These are phyloP conservation scores for Botrytis hyacinthi DNA, from an alignment of 2,329 filamentous ascomycete species.

Conservation along the genomic window DNA sequence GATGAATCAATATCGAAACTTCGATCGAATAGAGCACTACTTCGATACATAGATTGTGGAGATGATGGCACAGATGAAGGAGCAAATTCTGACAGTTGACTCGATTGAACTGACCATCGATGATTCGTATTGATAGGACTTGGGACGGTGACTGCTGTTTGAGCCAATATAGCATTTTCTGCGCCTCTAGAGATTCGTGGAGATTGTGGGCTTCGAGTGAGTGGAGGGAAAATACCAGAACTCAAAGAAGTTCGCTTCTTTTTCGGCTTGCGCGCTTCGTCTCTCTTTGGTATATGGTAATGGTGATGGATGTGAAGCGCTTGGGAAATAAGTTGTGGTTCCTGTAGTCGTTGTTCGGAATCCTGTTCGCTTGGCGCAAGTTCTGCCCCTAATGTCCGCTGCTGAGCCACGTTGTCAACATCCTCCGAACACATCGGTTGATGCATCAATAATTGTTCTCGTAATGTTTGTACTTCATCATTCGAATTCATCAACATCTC, in stretches of 20 bases:
- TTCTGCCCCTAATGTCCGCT: slow-evolving; percentile 67
- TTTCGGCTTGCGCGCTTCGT: slow-evolving; percentile 61
- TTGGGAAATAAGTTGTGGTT: slow-evolving; percentile 52
- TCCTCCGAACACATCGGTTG: slow-evolving; percentile 58
- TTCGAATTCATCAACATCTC: slow-evolving; percentile 91
- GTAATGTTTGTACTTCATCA: slow-evolving; percentile 83
- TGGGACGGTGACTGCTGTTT: slow-evolving; percentile 52
- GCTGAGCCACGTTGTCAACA: slow-evolving; percentile 39
- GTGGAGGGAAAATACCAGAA: slow-evolving; percentile 59
- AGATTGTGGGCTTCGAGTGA: slow-evolving; percentile 43
- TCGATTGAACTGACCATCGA: slow-evolving; percentile 65
- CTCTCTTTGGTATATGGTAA: slow-evolving; percentile 70
- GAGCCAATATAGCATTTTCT: slow-evolving; percentile 43
- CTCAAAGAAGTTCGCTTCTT: slow-evolving; percentile 69
- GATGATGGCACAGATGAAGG: slow-evolving; percentile 78
- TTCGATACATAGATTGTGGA: slow-evolving; percentile 69
- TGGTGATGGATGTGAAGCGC: slow-evolving; percentile 94
- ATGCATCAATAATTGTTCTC: slow-evolving; percentile 78
- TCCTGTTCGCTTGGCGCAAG: slow-evolving; percentile 52
- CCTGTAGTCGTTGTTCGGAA: slow-evolving; percentile 10
- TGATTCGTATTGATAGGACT: slow-evolving; percentile 47
- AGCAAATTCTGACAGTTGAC: slow-evolving; percentile 60
- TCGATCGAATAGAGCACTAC: slow-evolving; percentile 76
- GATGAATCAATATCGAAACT: slow-evolving; percentile 62
- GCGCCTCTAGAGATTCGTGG: slow-evolving; percentile 36